Percentiles rank a stretch among this genome's conserved stretches.
phyloP scores from a whole-genome alignment of 169 alveolate genomes.

The Babesia sp. region DNA sequence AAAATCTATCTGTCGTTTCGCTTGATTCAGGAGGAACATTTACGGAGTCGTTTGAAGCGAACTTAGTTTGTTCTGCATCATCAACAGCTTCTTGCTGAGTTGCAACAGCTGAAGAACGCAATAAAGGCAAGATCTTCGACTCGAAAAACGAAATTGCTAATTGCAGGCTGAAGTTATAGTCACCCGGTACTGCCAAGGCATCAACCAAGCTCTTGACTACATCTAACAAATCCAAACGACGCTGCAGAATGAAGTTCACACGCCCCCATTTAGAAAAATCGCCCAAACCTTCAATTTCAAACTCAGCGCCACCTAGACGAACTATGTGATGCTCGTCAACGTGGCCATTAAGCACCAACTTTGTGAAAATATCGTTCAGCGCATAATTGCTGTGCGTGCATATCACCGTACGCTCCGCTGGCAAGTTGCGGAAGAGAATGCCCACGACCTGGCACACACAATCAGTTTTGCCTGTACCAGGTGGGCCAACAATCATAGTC shows the following conservation, averaged over 20 bases:
- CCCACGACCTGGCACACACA: constrained; percentile 89
- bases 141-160: constrained; percentile 68
- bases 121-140: constrained; percentile 43
- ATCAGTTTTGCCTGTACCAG: constrained; percentile 92
- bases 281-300: constrained; percentile 76
- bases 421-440: constrained; percentile 84
- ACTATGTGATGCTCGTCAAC: constrained; percentile 88
- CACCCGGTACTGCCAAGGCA: constrained; percentile 56
- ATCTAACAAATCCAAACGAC: constrained; percentile 71
- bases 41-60: neutral
- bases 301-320: constrained; percentile 90
- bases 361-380: constrained; percentile 89
- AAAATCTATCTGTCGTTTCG: neutral
- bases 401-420: constrained; percentile 85
- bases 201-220: constrained; percentile 66
- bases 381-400: constrained; percentile 88
- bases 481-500: constrained; percentile 92
- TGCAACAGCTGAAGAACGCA: neutral
- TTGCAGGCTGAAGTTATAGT: constrained; percentile 66
- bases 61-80: neutral
- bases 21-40: neutral
- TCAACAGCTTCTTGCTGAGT: neutral
- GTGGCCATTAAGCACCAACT: constrained; percentile 81
- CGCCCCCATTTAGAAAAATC: constrained; percentile 86
- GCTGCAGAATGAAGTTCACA: constrained; percentile 82